Base-by-base conservation (phyloP, 352 stramenopile species). In the Globisporangium paroecandrum region DNA sequence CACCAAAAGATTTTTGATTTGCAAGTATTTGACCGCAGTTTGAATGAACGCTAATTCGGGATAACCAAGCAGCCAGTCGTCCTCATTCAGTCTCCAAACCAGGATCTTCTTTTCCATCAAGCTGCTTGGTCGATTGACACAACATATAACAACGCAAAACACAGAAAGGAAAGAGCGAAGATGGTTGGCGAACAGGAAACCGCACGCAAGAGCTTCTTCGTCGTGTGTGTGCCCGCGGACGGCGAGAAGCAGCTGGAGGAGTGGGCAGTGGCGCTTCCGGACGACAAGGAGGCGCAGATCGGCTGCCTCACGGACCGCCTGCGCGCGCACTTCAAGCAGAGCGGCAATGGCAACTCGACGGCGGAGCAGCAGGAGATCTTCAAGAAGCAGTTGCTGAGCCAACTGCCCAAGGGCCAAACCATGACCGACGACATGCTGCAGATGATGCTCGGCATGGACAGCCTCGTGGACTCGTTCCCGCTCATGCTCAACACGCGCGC, bases 361-460 rank as follows among this genome's bases (percentile, higher is more conserved):
- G 54, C 76, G 9, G 72, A 92, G 66, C 84, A 94, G 65, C 66
- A 86, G 49, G 85, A 88, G 68, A 89, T 86, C 9, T 95, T 95
- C 72, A 92, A 93, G 74, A 57, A 92, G 73, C 87, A 95, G 66
- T 66, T 95, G 22, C 58, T 93, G 56, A 82, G 72, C 55, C 87
- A 95, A 70, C 41, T 95, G 36, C 87, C 87, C 43, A 77, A 85
- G 51, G 85, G 80, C 56, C 72, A 83, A 24, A 75, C 64, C 36
- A 77, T 95, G 62, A 85, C 85, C 29, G 78, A 86, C 56, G 75
- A 88, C 43, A 93, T 94, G 85, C 73, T 95, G 58, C 71, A 90
- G 61, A 95, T 94, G 84, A 92, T 95, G 84, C 62, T 94, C 27
- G 43, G 91, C 75, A 95, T 95, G 87, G 87, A 95, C 66, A 93